Conservation (phyloP, 225 moss, liverwort and hornwort species). For the Thuidium tamariscinum region DNA sequence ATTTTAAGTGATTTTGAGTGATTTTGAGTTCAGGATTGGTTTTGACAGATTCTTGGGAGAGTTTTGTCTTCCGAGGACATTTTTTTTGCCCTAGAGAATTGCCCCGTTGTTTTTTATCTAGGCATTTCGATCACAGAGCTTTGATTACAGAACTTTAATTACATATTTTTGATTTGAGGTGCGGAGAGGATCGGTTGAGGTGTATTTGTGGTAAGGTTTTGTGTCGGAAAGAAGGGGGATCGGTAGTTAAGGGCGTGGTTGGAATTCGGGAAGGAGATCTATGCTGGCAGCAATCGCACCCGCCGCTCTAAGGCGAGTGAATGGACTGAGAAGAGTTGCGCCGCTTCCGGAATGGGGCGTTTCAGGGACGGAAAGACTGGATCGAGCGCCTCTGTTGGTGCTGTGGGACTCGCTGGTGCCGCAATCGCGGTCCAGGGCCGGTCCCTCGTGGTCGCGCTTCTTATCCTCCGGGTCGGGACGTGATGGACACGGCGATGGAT, state of each 20-base stretch:
- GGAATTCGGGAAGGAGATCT: conserved; percentile 16
- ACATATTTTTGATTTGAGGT: not conserved
- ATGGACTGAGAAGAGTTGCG: conserved; percentile 38
- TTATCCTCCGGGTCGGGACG: conserved; percentile 27
- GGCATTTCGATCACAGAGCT: not conserved
- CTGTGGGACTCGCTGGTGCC: conserved; percentile 42
- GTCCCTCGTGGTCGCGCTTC: conserved; percentile 30
- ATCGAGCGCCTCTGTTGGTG: conserved; percentile 29
- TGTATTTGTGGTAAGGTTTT: not conserved
- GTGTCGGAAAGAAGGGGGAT: not conserved
- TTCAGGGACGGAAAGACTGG: not conserved
- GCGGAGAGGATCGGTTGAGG: not conserved
- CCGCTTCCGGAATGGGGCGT: conserved; percentile 28
- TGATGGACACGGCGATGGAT: conserved; percentile 29
- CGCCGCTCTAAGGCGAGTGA: conserved; percentile 57
- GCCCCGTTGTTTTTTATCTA: not conserved
- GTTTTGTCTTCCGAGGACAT: not conserved
- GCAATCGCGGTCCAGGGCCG: conserved; percentile 22
- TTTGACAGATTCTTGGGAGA: not conserved
- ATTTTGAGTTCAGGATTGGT: not conserved
- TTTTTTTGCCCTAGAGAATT: not conserved
- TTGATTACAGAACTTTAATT: not conserved
- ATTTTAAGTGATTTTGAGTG: not conserved
- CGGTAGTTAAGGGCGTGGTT: not conserved
- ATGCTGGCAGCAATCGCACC: conserved; percentile 64